Evolutionary conservation across 2,329 filamentous ascomycete species (phyloP), one percentile per base, ranked within the genome.

Genomic region (Talaromyces sp.): DNA sequence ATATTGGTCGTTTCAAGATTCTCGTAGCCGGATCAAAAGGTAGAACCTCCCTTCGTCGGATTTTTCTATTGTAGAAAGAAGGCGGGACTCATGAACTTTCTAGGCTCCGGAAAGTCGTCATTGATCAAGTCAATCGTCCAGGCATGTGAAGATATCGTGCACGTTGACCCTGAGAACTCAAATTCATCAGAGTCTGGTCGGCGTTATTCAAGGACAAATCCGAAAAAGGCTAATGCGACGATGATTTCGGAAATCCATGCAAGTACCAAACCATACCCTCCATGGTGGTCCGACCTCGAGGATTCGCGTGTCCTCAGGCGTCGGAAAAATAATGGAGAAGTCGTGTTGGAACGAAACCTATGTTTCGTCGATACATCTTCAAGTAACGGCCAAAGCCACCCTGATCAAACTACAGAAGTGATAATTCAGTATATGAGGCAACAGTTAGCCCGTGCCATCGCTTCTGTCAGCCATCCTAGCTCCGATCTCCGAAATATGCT

Each of bases 111-210:
- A 36, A 97, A 97, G 76, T 92, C 91, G 1, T 92, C 89, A 3
- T 81, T 97, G 52, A 89, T 97, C 65, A 89, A 88, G 69, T 89
- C 91, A 2, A 89, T 99, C 46, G 86, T 95, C 15, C 91, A 96
- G 68, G 81, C 79, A 3, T 96, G 91, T 70, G 85, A 92, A 67
- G 90, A 97, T 68, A 96, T 99, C 62, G 93, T 97, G 2, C 93
- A 99, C 70, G 86, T 96, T 55, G 93, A 97, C 69, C 81, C 88
- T 2, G 69, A 72, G 22, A 43, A 21, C 8, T 52, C 57, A 5
- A 28, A 17, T 10, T 33, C 39, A 22, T 5, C 17, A 7, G 45
- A 56, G 21, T 22, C 17, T 41, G 35, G 52, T 31, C 43, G 39
- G 10, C 11, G 31, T 21, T 22, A 46, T 10, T 35, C 37, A n/a